A percentile compares a stretch with the other conserved stretches of the same genome.
phyloP scores from a whole-genome alignment of 2,329 filamentous ascomycete species.

The Thermothelomyces thermophilus region DNA sequence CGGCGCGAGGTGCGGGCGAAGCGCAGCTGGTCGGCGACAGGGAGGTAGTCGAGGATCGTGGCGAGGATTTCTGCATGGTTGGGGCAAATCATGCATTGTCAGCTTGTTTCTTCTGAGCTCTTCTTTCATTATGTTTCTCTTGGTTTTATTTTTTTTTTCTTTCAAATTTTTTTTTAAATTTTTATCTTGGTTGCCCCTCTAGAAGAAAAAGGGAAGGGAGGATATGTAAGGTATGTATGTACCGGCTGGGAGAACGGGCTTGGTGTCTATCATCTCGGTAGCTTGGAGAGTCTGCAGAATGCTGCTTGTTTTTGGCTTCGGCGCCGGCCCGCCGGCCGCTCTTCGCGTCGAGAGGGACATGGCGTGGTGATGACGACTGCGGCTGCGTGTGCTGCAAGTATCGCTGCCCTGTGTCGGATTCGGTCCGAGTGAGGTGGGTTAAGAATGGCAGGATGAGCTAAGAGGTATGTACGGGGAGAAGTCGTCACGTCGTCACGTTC shows the following conservation, averaged over 20 bases:
- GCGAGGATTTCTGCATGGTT: conserved; percentile 69
- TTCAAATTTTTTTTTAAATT: too few relatives aligned
- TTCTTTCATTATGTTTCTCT: not conserved
- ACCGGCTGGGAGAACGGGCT: conserved; percentile 78
- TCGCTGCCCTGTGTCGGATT: not conserved
- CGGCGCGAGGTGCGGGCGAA: conserved; percentile 79
- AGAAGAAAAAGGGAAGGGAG: not conserved
- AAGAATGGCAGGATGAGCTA: too few relatives aligned
- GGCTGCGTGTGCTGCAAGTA: too few relatives aligned
- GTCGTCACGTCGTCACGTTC: conserved; percentile 3
- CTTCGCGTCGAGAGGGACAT: conserved; percentile 42
- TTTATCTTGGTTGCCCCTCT: too few relatives aligned
- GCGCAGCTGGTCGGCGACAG: conserved; percentile 74
- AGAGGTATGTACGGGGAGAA: not conserved
- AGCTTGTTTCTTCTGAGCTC: not conserved
- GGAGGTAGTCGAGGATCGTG: conserved; percentile 81
- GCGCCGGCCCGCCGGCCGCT: conserved; percentile 6
- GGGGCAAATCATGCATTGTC: not conserved
- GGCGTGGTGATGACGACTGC: not conserved
- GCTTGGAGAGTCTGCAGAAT: conserved; percentile 73
- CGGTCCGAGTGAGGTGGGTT: not conserved
- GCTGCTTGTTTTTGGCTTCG: conserved; percentile 29
- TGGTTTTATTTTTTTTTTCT: not conserved
- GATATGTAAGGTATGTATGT: conserved; percentile 26
- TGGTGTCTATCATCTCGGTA: conserved; percentile 71